These are phyloP conservation scores for Prunus armeniaca DNA, from an alignment of 306 rosid species.

Conservation along the genomic window DNA sequence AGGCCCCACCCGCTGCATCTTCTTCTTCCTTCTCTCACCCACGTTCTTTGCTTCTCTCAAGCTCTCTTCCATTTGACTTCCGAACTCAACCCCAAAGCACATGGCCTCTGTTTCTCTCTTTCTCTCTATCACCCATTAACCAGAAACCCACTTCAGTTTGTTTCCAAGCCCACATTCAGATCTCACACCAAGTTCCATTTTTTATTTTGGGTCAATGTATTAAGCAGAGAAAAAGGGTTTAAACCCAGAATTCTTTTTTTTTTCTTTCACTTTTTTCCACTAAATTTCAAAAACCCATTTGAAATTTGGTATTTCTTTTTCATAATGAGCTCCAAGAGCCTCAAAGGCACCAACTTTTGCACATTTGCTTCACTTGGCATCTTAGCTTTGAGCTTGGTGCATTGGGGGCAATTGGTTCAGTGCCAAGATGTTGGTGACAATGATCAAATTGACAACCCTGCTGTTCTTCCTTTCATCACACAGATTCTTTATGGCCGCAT, in stretches of 20 bases:
- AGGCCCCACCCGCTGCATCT: conserved; percentile 42
- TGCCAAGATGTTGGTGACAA: conserved; percentile 58
- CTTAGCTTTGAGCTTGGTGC: conserved; percentile 38
- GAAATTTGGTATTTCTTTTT: not conserved
- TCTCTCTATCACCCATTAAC: not conserved
- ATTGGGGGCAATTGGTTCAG: conserved; percentile 21
- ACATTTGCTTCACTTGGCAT: conserved; percentile 23
- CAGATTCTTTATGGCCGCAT: conserved; percentile 52
- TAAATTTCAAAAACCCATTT: not conserved
- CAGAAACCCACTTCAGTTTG: not conserved
- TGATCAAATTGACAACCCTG: conserved; percentile 54
- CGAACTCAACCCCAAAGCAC: not conserved
- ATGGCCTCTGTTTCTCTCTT: not conserved
- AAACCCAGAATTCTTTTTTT: not conserved
- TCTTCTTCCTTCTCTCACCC: not conserved
- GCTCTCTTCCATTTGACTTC: not conserved
- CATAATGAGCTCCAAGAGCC: conserved; percentile 31
- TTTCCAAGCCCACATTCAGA: conserved; percentile 12
- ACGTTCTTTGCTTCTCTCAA: not conserved
- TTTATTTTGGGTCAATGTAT: not conserved
- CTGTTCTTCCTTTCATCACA: conserved; percentile 62
- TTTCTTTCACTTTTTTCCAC: not conserved
- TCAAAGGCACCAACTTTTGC: conserved; percentile 11
- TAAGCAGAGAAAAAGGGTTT: not conserved
- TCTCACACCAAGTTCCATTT: not conserved